Base-by-base conservation (phyloP, 768 basidiomycete species). In the Termitomyces titanicus region DNA sequence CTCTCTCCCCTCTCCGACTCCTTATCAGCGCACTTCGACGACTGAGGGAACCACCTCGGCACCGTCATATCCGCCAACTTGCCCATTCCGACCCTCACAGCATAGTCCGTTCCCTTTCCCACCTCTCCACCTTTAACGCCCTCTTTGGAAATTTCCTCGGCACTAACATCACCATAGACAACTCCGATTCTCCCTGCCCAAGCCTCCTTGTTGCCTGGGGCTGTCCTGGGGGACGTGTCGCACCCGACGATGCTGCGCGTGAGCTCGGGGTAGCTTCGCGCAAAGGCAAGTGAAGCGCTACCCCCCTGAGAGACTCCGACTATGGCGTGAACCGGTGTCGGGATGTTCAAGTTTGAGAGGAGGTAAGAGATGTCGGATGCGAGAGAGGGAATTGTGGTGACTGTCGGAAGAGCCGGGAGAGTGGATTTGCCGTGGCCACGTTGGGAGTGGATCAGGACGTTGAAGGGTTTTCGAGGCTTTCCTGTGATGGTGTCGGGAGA, bases 241-340 rank as follows among this genome's bases (percentile, higher is more conserved):
- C 80, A 82, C 0, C 72, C 76, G n/a, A 82, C 68, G 48, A 81
- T 62, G 53, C 71, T 72, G 34, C 68, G 67, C 3, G 78, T 69
- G 33, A 69, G 60, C 18, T 64, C 52, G 5, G 69, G 68, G 47
- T 72, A 73, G 35, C 73, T 66, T 0, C 73, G 68, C 6, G 71
- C 72, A 54, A 79, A 79, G 1, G 75, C 75, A n/a, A 83, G 73
- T 0, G 76, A 73, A 3, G 75, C 71, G 7, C 79, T 78, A 0
- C 80, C 81, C 0, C 81, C 81, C 56, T 82, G 80, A 1, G 79
- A 80, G 6, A 81, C 81, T 15, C 80, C 81, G 25, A 83, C 75
- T 20, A 82, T 64, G 17, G 74, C 64, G 44, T 79, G 74, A 22
- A 78, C 71, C 2, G 75, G 74, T 6, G 63, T 70, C 0, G 70